Evolutionary conservation across 225 moss, liverwort and hornwort species (phyloP).

Genomic region (Anthoceros angustus): DNA sequence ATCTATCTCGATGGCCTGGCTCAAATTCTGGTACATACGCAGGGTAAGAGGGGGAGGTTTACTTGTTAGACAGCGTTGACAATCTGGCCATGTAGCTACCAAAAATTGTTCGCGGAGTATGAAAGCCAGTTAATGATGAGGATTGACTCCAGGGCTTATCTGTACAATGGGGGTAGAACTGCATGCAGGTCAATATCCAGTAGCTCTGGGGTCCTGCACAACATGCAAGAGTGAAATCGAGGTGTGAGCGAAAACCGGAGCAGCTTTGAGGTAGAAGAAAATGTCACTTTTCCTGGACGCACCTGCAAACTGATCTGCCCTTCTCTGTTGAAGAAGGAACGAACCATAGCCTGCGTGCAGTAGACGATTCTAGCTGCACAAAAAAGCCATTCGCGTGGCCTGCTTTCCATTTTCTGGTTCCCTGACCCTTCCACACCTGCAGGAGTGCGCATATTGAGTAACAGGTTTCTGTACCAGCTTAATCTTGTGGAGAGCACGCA

Average conservation of each 20-base stretch:
- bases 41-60: no score
- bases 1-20: no score
- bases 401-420: slow-evolving; percentile 76
- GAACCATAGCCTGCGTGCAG: slow-evolving; percentile 71
- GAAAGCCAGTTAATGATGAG: no score
- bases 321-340: slow-evolving; percentile 58
- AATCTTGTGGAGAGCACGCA: background rate
- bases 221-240: background rate
- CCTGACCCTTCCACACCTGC: slow-evolving; percentile 93
- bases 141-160: background rate
- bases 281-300: slow-evolving; percentile 1
- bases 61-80: no score
- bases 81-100: no score
- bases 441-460: background rate
- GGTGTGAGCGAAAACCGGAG: background rate
- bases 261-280: background rate
- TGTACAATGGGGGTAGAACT: slow-evolving; percentile 12
- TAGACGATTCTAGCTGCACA: slow-evolving; percentile 61
- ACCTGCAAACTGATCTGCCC: slow-evolving; percentile 66
- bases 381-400: slow-evolving; percentile 75
- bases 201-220: slow-evolving; percentile 10
- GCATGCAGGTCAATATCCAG: slow-evolving; percentile 16
- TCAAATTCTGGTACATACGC: no score
- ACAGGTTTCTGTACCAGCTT: background rate
- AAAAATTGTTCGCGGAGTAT: no score